These are phyloP conservation scores for Leucocoprinus sp. DNA, from an alignment of 768 basidiomycete species.

Conservation along the genomic window DNA sequence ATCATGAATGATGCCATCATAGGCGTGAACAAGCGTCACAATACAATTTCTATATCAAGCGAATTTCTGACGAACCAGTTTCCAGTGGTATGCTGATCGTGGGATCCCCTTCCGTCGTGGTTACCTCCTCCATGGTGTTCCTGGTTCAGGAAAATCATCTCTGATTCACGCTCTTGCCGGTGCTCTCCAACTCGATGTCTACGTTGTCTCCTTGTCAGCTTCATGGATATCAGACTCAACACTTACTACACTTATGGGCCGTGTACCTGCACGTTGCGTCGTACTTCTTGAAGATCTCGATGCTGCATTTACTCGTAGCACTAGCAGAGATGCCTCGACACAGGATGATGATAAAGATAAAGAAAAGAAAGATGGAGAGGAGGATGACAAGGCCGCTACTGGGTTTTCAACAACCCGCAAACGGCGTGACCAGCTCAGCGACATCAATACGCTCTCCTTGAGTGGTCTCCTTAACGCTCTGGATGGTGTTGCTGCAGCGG, in stretches of 20 bases:
- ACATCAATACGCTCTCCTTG: slow-evolving; percentile 73
- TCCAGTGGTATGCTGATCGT: slow-evolving; percentile 85
- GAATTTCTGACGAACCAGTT: slow-evolving; percentile 4
- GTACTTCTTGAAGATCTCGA: slow-evolving; percentile 88
- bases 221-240: slow-evolving; percentile 88
- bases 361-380: slow-evolving; percentile 24
- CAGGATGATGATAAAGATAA: slow-evolving; percentile 36
- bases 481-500: slow-evolving; percentile 81
- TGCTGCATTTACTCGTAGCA: slow-evolving; percentile 77
- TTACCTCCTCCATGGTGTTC: slow-evolving; percentile 76
- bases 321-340: slow-evolving; percentile 50
- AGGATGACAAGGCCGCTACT: slow-evolving; percentile 14
- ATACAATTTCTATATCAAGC: slow-evolving; percentile 1
- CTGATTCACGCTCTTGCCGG: slow-evolving; percentile 85
- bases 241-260: slow-evolving; percentile 78
- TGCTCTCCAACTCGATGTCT: slow-evolving; percentile 84
- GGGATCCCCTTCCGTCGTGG: slow-evolving; percentile 89
- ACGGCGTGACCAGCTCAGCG: slow-evolving; percentile 52
- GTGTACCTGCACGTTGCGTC: slow-evolving; percentile 78
- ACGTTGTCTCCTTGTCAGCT: slow-evolving; percentile 79
- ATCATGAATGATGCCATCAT: not conserved
- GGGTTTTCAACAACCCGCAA: slow-evolving; percentile 25
- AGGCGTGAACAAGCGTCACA: not conserved
- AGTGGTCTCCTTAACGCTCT: slow-evolving; percentile 79
- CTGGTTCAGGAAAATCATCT: slow-evolving; percentile 82